Percentiles rank a stretch among this genome's conserved stretches.
phyloP scores from a whole-genome alignment of 805 yeast species.

The Lipomyces mesembrius region DNA sequence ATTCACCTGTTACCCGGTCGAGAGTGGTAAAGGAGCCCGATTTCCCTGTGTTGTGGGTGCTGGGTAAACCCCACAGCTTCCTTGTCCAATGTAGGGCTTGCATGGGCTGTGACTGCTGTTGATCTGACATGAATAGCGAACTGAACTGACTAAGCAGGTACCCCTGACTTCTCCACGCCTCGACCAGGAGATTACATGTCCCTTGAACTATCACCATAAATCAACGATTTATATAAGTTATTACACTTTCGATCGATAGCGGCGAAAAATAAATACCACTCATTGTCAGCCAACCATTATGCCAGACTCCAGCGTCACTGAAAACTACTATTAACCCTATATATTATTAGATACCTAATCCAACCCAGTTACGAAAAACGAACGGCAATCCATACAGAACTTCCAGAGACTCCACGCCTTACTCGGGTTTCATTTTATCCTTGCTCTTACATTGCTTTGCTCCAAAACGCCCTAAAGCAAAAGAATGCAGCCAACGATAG shows the following conservation, averaged over 20 bases:
- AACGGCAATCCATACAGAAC: neutral
- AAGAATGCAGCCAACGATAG: conserved; percentile 1
- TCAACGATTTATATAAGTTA: neutral
- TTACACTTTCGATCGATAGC: too few relatives aligned
- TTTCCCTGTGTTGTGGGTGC: neutral
- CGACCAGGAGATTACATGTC: neutral
- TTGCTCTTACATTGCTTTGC: neutral
- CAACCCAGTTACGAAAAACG: neutral
- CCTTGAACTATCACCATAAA: neutral
- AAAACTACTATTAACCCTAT: neutral
- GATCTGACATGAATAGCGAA: neutral
- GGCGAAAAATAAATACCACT: too few relatives aligned
- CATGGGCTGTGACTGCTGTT: neutral
- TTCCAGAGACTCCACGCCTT: neutral
- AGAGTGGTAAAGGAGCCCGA: neutral
- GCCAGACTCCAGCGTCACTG: too few relatives aligned
- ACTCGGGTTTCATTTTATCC: neutral
- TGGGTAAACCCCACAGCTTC: neutral
- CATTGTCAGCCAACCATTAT: too few relatives aligned
- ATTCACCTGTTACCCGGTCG: neutral
- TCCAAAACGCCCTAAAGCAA: conserved; percentile 1
- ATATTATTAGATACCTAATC: neutral
- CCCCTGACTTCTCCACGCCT: neutral
- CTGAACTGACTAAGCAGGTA: too few relatives aligned
- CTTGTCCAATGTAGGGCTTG: neutral